Evolutionary conservation across 352 stramenopile species (phyloP), one percentile per base, ranked within the genome.

Genomic region (Pythium dissimile): DNA sequence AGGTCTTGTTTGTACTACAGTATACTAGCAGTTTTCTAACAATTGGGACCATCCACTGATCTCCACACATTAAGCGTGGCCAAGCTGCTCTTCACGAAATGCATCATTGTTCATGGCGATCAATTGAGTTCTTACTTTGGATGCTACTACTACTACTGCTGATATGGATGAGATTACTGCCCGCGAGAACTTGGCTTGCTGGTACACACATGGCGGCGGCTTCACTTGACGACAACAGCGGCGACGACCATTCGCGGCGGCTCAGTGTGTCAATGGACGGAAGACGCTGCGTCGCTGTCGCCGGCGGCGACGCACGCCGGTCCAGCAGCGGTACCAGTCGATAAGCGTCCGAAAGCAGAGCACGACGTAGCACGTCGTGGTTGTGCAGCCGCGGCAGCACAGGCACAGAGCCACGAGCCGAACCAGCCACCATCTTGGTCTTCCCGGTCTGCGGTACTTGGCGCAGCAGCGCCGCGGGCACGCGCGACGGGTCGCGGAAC

Each of bases 391-490:
- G 49, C 3, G 49, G 49, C 12, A 57, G 35, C 47, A 54, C 32
- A 12, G 12, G 32, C 3, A 13, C 27, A 6, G 35, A 16, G 7
- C 5, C 12, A 16, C 23, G 10, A 5, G 35, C 21, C 39, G 39
- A 10, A 27, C 15, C 15, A 27, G 21, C 15, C 13, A 10, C 15
- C 21, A 18, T 10, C 9, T 28, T 26, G n/a, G 39, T 10, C 9
- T 28, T 26, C 27, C 35, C 32, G 34, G 35, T 37, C n/a, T 48
- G 49, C n/a, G 49, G 49, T 18, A 48, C n/a, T 11, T 57, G 49
- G 26, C 49, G 49, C 47, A 57, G 49, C 38, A 57, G 37, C 35
- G 49, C 35, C 35, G 49, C 49, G 9, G 49, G 49, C 49, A 57
- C 49, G 10, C 49, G 49, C 26, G 49, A 57, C 35, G 49, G 49